Evolutionary conservation across 129 eudicot genomes (phyloP), one percentile per base, ranked within the genome.

Genomic region (Tagetes erecta): DNA sequence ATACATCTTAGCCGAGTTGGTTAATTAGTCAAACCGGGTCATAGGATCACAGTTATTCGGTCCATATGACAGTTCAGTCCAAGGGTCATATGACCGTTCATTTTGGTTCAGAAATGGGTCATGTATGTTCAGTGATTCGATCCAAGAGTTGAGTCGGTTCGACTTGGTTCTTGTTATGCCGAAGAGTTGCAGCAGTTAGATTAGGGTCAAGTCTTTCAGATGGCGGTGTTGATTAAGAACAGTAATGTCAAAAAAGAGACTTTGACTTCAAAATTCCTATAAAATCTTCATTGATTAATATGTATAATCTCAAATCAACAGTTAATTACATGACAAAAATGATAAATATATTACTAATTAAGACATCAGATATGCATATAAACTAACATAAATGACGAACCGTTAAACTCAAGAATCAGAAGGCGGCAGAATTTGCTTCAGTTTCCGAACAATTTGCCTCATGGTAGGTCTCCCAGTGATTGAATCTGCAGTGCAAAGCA

Each of bases 381-480:
- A 72, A 72, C 69, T 36, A 46, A 64, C 78, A 74, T 62, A 74
- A 36, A 47, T 64, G 71, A 64, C 2, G 71, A 74, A 37, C 68
- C 36, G 36, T 49, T 56, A 10, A 56, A 77, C 41, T 79, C 65
- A 82, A 65, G 70, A 59, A 49, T 66, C 67, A 49, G 40, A 6
- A 71, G 50, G 71, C 36, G 70, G 76, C 75, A 39, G 81, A 70
- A 78, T 67, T 59, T 81, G 84, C 79, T 75, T 86, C 76, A 86
- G 66, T 69, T 79, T 83, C 78, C 81, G 78, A 78, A 86, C 88
- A 40, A 87, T 88, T 67, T 84, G 84, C 63, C 80, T 84, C 91
- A 87, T 87, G 13, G 81, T 13, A 14, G 88, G 91, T 76, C 91
- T 79, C 60, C 62, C 74, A 14, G 83, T 31, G 12, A 84, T 71